Percentiles rank a stretch among this genome's conserved stretches.
Conservation (phyloP, 805 yeast species). For the Wilhelminamyces savonicus region DNA sequence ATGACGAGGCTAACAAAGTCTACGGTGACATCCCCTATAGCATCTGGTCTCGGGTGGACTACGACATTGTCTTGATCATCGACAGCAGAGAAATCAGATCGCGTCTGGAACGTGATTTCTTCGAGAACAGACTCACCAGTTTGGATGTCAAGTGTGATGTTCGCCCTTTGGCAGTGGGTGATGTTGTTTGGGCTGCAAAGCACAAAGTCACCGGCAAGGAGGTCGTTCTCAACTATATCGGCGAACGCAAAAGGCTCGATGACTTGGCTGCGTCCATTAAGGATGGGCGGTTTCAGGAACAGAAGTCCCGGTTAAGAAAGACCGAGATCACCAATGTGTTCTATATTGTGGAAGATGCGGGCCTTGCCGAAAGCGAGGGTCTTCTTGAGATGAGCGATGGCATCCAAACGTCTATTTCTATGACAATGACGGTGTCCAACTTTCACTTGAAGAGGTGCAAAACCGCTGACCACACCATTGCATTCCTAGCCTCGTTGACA, state of each 20-base stretch:
- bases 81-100: conserved; percentile 84
- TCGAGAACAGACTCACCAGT: conserved; percentile 45
- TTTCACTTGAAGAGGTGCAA: conserved; percentile 66
- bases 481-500: conserved; percentile 48
- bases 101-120: conserved; percentile 61
- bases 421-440: conserved; percentile 56
- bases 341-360: conserved; percentile 76
- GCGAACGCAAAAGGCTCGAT: conserved; percentile 85
- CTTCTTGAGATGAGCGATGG: conserved; percentile 47
- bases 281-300: conserved; percentile 88
- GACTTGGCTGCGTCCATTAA: conserved; percentile 77
- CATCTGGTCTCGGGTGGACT: conserved; percentile 60
- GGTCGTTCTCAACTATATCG: conserved; percentile 72
- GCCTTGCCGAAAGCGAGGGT: conserved; percentile 32
- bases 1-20: conserved; percentile 16
- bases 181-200: conserved; percentile 82
- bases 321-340: conserved; percentile 63
- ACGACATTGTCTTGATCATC: conserved; percentile 53
- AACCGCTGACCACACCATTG: conserved; percentile 69
- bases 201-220: conserved; percentile 51
- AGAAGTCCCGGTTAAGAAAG: conserved; percentile 66
- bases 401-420: conserved; percentile 69
- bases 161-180: conserved; percentile 72
- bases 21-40: conserved; percentile 28
- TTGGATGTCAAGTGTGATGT: conserved; percentile 47